Conservation (phyloP, 2,329 filamentous ascomycete species). For the Hymenoscyphus fraxineus region DNA sequence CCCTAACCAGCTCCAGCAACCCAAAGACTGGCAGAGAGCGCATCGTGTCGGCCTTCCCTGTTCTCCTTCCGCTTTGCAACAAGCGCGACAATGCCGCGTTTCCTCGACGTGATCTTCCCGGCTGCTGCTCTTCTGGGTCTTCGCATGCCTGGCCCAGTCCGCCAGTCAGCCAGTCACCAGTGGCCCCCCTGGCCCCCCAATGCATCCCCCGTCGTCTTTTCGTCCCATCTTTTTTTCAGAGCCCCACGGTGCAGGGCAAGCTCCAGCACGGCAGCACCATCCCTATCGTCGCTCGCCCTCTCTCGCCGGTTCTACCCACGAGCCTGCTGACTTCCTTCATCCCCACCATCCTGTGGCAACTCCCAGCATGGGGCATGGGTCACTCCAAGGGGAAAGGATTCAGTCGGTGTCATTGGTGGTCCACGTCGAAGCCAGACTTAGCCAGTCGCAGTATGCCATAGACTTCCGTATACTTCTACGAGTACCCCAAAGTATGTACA, state of each 20-base stretch:
- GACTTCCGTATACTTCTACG: background rate
- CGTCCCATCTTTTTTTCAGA: background rate
- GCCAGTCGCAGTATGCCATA: background rate
- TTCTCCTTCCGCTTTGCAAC: too few relatives aligned
- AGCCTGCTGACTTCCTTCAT: background rate
- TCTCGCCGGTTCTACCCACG: background rate
- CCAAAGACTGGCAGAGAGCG: too few relatives aligned
- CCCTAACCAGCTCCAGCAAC: too few relatives aligned
- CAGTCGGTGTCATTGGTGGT: background rate
- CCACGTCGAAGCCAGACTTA: background rate
- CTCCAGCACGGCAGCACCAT: background rate
- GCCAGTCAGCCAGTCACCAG: background rate
- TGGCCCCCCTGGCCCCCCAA: too few relatives aligned
- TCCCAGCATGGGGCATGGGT: background rate
- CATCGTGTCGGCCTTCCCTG: too few relatives aligned
- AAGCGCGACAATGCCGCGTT: too few relatives aligned
- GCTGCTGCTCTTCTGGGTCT: too few relatives aligned
- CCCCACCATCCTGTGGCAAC: background rate
- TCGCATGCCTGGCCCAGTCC: too few relatives aligned
- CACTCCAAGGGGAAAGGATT: background rate
- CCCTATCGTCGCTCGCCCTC: background rate
- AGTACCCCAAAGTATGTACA: too few relatives aligned
- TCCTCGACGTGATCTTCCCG: too few relatives aligned
- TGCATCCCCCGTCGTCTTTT: background rate
- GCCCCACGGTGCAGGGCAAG: background rate